Conservation (phyloP, 768 basidiomycete genomes). For the Russula olivacea region DNA sequence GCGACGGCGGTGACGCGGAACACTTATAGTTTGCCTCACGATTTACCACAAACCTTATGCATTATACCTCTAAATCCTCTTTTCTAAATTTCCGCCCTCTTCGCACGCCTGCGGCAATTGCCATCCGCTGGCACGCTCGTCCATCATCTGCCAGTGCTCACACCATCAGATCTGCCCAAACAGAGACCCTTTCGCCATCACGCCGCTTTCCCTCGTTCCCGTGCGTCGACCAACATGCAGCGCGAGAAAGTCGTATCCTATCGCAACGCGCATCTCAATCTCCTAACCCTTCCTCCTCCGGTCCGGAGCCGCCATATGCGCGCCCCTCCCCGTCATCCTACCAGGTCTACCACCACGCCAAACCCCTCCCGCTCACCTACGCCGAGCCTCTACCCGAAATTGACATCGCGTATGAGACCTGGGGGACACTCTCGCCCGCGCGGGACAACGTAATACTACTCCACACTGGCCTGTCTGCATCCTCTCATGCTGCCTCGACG, state of each 20-base stretch:
- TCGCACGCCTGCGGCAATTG: neutral
- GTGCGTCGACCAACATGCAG: slow-evolving; percentile 79
- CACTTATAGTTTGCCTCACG: neutral
- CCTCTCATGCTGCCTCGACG: slow-evolving; percentile 89
- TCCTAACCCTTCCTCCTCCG: slow-evolving; percentile 38
- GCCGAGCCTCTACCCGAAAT: slow-evolving; percentile 55
- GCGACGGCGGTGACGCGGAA: neutral
- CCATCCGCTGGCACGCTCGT: neutral
- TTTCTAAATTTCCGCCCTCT: neutral
- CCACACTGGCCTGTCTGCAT: slow-evolving; percentile 93
- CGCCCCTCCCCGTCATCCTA: slow-evolving; percentile 74
- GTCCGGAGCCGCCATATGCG: slow-evolving; percentile 79
- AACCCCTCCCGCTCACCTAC: slow-evolving; percentile 62
- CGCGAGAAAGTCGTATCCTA: slow-evolving; percentile 53
- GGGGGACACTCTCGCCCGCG: slow-evolving; percentile 78
- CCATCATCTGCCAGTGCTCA: neutral
- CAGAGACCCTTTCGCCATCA: neutral
- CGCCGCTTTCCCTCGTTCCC: slow-evolving; percentile 42
- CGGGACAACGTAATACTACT: slow-evolving; percentile 89
- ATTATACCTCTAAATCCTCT: neutral
- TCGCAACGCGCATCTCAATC: slow-evolving; percentile 24
- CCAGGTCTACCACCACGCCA: slow-evolving; percentile 54
- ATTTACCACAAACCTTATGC: neutral
- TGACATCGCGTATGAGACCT: slow-evolving; percentile 95
- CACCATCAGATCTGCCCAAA: neutral